Evolutionary conservation across 495 filamentous ascomycete genomes (phyloP).

Genomic region (Lasiosphaeria hispida): DNA sequence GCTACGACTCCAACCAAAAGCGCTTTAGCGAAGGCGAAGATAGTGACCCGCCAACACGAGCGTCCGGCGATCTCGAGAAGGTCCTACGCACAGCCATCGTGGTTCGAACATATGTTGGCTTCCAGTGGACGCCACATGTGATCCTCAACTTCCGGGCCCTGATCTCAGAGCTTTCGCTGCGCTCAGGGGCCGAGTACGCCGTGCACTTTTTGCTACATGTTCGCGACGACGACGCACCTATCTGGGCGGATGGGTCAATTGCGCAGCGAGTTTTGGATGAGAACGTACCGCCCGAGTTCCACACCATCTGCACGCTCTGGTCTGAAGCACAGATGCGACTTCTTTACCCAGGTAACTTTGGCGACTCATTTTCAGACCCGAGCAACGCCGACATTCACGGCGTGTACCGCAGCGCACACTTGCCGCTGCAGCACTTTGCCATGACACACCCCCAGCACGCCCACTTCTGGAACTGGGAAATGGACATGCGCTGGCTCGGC

Average conservation of each 20-base stretch:
- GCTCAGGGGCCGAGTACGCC: slow-evolving; percentile 74
- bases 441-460: slow-evolving; percentile 86
- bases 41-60: neutral
- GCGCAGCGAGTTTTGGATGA: slow-evolving; percentile 61
- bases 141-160: slow-evolving; percentile 73
- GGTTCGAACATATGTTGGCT: slow-evolving; percentile 67
- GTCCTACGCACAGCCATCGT: slow-evolving; percentile 67
- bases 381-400: slow-evolving; percentile 70
- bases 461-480: slow-evolving; percentile 98
- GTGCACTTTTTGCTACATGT: slow-evolving; percentile 80
- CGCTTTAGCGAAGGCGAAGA: slow-evolving; percentile 50
- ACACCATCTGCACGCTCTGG: slow-evolving; percentile 84
- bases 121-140: slow-evolving; percentile 65
- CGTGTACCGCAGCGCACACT: slow-evolving; percentile 83
- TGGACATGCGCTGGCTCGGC: slow-evolving; percentile 89
- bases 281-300: slow-evolving; percentile 84
- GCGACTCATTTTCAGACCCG: slow-evolving; percentile 60
- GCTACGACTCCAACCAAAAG: slow-evolving; percentile 62
- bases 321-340: slow-evolving; percentile 88
- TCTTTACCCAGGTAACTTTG: slow-evolving; percentile 74
- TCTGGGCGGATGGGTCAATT: slow-evolving; percentile 58
- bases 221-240: slow-evolving; percentile 61
- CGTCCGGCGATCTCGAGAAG: slow-evolving; percentile 31
- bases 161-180: slow-evolving; percentile 70
- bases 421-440: slow-evolving; percentile 93